Conservation (phyloP, 371 early-diverging fungal species). For the Mortierella sp. region DNA sequence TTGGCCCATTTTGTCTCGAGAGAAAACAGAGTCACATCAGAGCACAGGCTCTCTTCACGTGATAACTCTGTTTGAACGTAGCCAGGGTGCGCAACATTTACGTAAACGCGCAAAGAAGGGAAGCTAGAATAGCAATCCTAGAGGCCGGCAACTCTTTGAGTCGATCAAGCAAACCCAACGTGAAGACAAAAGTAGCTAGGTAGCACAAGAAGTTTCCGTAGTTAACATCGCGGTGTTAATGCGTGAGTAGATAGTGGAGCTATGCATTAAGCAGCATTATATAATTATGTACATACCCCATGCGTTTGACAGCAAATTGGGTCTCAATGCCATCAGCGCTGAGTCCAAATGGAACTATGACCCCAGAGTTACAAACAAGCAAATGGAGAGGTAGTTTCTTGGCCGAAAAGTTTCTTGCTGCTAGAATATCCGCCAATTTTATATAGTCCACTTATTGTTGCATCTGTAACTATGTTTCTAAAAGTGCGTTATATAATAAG, state of each 20-base stretch:
- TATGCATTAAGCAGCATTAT: too few relatives aligned
- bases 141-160: conserved; percentile 59
- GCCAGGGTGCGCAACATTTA: conserved; percentile 35
- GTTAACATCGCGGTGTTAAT: too few relatives aligned
- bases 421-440: too few relatives aligned
- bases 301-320: conserved; percentile 34
- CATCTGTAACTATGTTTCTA: too few relatives aligned
- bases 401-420: conserved; percentile 64
- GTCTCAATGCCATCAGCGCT: conserved; percentile 78
- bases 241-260: too few relatives aligned
- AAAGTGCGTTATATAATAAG: too few relatives aligned
- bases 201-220: too few relatives aligned
- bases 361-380: conserved; percentile 77
- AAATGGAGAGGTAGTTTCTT: conserved; percentile 65
- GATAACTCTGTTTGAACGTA: conserved; percentile 19
- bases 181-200: conserved; percentile 76
- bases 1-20: too few relatives aligned
- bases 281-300: conserved; percentile 46
- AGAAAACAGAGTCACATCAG: too few relatives aligned
- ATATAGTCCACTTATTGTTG: too few relatives aligned
- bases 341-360: conserved; percentile 74
- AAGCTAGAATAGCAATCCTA: conserved; percentile 62
- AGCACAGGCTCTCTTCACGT: too few relatives aligned
- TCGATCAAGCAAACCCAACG: conserved; percentile 66
- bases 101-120: conserved; percentile 53